Percentiles rank a stretch among this genome's conserved stretches.
Evolutionary conservation across 768 basidiomycete genomes (phyloP).

Genomic region (Russula foetens): DNA sequence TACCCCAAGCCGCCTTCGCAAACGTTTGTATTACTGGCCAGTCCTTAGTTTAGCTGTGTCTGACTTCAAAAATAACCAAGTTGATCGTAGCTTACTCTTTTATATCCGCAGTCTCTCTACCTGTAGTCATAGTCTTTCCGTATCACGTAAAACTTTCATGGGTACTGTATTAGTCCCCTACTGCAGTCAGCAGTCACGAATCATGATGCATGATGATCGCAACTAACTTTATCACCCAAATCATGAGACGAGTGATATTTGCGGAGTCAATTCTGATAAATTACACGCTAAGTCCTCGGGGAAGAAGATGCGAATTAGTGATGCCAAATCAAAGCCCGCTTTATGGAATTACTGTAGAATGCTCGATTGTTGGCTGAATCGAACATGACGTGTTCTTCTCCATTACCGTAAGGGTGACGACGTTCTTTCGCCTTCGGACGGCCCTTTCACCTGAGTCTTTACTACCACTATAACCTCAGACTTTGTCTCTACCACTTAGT

Average conservation of each 20-base stretch:
- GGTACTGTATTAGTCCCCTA: not conserved
- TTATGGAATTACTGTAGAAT: too few relatives aligned
- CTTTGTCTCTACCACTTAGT: too few relatives aligned
- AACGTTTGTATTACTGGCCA: slow-evolving; percentile 9
- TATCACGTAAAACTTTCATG: not conserved
- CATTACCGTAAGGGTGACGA: too few relatives aligned
- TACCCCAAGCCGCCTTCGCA: not conserved
- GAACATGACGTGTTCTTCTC: too few relatives aligned
- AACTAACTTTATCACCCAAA: not conserved
- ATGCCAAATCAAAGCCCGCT: too few relatives aligned
- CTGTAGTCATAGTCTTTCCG: slow-evolving; percentile 5
- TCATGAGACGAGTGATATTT: too few relatives aligned
- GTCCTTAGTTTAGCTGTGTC: not conserved
- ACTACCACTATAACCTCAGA: too few relatives aligned
- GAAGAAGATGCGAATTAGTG: too few relatives aligned
- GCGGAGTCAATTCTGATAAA: not conserved
- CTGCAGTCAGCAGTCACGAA: not conserved
- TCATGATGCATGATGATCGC: not conserved
- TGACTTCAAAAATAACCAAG: not conserved
- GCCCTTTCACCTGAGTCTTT: too few relatives aligned
- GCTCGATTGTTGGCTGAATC: too few relatives aligned
- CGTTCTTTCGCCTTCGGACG: too few relatives aligned
- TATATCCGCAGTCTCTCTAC: not conserved
- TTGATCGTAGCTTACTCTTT: slow-evolving; percentile 1
- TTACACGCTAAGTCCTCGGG: too few relatives aligned